Evolutionary conservation across 768 basidiomycete genomes (phyloP), one percentile per base, ranked within the genome.

Genomic region (Lentinula lateritia): DNA sequence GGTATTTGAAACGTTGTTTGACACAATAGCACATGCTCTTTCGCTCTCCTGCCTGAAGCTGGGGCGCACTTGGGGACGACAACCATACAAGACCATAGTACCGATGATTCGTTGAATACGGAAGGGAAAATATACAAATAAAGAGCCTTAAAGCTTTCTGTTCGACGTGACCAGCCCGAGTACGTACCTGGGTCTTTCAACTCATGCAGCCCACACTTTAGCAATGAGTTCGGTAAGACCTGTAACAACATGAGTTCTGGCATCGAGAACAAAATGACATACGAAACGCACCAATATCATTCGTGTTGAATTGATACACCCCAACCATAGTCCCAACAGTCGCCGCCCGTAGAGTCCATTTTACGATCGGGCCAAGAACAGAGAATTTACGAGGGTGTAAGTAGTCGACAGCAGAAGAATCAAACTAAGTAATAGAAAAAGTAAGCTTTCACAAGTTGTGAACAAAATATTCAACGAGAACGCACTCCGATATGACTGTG

Each of bases 241-340:
- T 62, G 54, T 46, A 34, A 61, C n/a, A 63, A 20, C 20, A 36
- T 48, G 46, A 5, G 18, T 50, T 6, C 56, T 9, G 12, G 35
- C 16, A 18, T 35, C 9, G 50, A 35, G 35, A 45, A 43, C 61
- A 63, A 9, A 58, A 12, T 63, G n/a, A 7, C 9, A 48, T 0
- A 48, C 28, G 42, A 18, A 18, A 36, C 91, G 66, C 67, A 97
- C 97, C 95, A 64, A 99, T 87, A 71, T 98, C 96, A 71, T 96
- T 94, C 46, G 97, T 98, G 78, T 98, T 98, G 80, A 98, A 98
- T 74, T 97, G 90, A 78, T 97, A 99, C 6, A 98, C 83, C 15
- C 97, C 96, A 50, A 93, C 86, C 56, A 95, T 80, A 5, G 90
- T 86, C 20, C 87, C 93, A 42, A 88, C 84, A 34, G 97, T 98